Conservation (phyloP, 2,329 filamentous ascomycete genomes). For the Leptographium wingfieldii region DNA sequence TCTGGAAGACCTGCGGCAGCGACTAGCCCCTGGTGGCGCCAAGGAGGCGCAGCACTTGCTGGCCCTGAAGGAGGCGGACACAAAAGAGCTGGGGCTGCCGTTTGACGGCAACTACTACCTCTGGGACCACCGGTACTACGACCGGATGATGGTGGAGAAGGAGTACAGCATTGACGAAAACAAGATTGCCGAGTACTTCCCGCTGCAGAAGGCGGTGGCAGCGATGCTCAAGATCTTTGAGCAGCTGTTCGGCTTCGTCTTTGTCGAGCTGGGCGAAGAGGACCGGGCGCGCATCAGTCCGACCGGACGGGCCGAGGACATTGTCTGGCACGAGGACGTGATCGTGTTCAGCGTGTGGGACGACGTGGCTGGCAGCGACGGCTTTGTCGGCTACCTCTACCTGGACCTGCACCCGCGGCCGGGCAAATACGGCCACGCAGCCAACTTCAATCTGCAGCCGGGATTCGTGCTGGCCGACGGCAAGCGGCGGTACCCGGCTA, state of each 20-base stretch:
- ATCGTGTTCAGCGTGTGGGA: slow-evolving; percentile 75
- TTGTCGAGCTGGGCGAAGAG: slow-evolving; percentile 57
- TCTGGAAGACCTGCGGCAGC: slow-evolving; percentile 53
- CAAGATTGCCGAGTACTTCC: slow-evolving; percentile 75
- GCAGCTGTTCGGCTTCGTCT: slow-evolving; percentile 66
- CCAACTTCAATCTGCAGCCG: slow-evolving; percentile 72
- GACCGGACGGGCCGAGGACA: slow-evolving; percentile 56
- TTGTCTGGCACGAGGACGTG: slow-evolving; percentile 75
- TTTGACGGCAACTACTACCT: slow-evolving; percentile 64
- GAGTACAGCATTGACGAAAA: slow-evolving; percentile 71
- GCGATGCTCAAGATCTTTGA: slow-evolving; percentile 79
- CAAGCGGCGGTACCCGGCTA: slow-evolving; percentile 61
- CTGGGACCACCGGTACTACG: slow-evolving; percentile 74
- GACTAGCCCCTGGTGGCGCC: slow-evolving; percentile 54
- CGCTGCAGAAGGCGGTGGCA: slow-evolving; percentile 57
- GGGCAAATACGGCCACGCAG: slow-evolving; percentile 76
- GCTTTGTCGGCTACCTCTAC: slow-evolving; percentile 72
- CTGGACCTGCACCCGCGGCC: slow-evolving; percentile 68
- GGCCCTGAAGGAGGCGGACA: slow-evolving; percentile 60
- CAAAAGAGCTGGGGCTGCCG: slow-evolving; percentile 42
- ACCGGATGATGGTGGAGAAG: slow-evolving; percentile 66
- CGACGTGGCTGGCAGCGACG: slow-evolving; percentile 48
- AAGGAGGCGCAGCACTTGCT: slow-evolving; percentile 61
- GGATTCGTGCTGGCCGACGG: slow-evolving; percentile 55
- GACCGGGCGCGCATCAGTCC: slow-evolving; percentile 53